Conservation (phyloP, 78 protist genomes). For the Creolimax fragrantissima region DNA sequence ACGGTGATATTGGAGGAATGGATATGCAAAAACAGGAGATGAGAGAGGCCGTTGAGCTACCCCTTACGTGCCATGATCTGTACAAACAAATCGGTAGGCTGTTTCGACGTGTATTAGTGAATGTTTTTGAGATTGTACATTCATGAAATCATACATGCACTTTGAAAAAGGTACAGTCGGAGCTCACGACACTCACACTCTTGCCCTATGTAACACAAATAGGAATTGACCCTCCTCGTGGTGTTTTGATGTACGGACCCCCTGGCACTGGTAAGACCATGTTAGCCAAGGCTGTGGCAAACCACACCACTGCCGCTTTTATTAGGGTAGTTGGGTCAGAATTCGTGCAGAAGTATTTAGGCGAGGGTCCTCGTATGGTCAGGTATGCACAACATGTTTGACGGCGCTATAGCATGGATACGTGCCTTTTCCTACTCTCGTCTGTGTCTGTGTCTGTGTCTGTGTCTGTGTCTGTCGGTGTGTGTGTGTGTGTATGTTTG, state of each 20-base stretch:
- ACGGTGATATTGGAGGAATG: slow-evolving; percentile 94
- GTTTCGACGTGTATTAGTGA: no score
- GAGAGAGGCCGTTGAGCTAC: slow-evolving; percentile 99
- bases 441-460: no score
- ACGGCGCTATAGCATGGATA: no score
- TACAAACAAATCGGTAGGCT: slow-evolving; percentile 74
- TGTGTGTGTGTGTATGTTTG: no score
- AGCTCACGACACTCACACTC: no score
- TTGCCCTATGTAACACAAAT: no score
- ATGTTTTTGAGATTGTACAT: no score
- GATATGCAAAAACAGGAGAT: slow-evolving; percentile 99
- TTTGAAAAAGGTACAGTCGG: no score
- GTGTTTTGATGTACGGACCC: slow-evolving; percentile 98
- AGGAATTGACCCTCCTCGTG: slow-evolving; percentile 99
- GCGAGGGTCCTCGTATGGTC: slow-evolving; percentile 99
- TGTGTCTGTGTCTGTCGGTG: no score
- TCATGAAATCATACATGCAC: not conserved
- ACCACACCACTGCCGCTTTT: slow-evolving; percentile 94
- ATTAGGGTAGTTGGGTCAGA: slow-evolving; percentile 95
- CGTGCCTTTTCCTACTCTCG: no score
- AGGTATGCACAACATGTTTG: no score
- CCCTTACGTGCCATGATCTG: slow-evolving; percentile 90
- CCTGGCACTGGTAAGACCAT: slow-evolving; percentile 91
- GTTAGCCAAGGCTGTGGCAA: slow-evolving; percentile 94
- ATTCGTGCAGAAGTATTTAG: slow-evolving; percentile 99